Evolutionary conservation across 495 filamentous ascomycete genomes (phyloP), one percentile per base, ranked within the genome.

Genomic region (Penicillium lividum): DNA sequence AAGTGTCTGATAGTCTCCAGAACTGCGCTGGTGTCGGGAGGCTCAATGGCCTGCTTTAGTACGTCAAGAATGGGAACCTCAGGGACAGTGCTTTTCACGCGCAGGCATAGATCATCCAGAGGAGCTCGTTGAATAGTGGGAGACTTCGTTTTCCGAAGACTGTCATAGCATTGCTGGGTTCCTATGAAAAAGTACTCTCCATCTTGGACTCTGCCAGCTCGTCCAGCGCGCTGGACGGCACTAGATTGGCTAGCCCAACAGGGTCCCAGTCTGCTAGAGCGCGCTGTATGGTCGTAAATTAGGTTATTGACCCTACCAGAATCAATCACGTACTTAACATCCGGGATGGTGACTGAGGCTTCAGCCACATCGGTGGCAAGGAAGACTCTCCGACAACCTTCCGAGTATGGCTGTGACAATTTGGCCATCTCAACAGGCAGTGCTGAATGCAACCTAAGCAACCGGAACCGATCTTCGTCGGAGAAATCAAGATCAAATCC

Each of bases 341-440:
- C 84, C 9, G 83, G 78, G 40, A 86, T 79, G 3, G 84, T 86
- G 30, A 86, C 63, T 5, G 83, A 85, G 0, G 84, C 85, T 61
- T 86, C 84, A 3, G 83, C 82, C 51, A 86, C 80, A 60, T 86
- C 84, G 0, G 84, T 86, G 10, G 83, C 72, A 10, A 86, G 68
- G 42, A 86, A 79, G 29, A 86, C 74, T 58, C 84, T 80, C 40
- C 84, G 73, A 43, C 80, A 81, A 18, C 80, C 82, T 46, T 61
- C 30, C 15, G 79, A 78, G 8, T 77, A 65, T 5, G 74, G 63
- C 3, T 70, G 67, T 57, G 80, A 77, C 25, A 84, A 70, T 16
- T 81, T 76, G 4, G 66, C 69, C 54, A 84, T 78, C 25, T 67
- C 68, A 11, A 75, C 73, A 7, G 77, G 73, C 11, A 83, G 67